Conservation (phyloP, 768 basidiomycete genomes). For the Paxillus rubicundulus region DNA sequence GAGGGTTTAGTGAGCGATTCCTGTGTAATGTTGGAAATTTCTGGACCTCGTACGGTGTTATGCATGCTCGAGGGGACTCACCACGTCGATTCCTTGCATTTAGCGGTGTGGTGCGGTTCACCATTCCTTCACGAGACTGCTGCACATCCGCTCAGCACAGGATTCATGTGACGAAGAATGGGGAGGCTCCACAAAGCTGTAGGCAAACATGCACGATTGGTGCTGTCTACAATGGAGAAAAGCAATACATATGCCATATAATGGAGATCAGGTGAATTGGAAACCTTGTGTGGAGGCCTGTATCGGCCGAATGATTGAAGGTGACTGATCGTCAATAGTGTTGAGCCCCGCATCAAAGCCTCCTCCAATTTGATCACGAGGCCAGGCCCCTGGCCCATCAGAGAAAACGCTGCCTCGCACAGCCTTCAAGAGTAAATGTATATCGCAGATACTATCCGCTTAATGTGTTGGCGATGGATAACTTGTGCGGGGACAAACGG, state of each 20-base stretch:
- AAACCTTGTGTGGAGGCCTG: neutral
- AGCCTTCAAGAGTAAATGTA: neutral
- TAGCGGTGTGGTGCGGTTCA: neutral
- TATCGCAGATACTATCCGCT: neutral
- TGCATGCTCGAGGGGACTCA: conserved; percentile 6
- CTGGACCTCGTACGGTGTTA: neutral
- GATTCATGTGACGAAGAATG: neutral
- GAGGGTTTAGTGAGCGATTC: neutral
- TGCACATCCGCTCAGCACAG: neutral
- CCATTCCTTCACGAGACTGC: conserved; percentile 4
- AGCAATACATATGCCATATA: conserved; percentile 7
- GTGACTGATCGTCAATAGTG: neutral
- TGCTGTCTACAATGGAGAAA: conserved; percentile 11
- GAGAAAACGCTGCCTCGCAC: neutral
- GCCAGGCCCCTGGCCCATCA: neutral
- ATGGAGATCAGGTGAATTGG: neutral
- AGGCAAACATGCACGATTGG: conserved; percentile 23
- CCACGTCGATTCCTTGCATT: neutral
- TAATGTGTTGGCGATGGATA: neutral
- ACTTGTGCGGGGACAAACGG: neutral
- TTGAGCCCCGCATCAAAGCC: conserved; percentile 1
- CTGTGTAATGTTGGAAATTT: neutral
- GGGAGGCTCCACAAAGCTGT: neutral
- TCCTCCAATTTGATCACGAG: conserved; percentile 4
- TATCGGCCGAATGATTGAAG: neutral